Evolutionary conservation across 768 basidiomycete genomes (phyloP).

Genomic region (Lepiota subincarnata): DNA sequence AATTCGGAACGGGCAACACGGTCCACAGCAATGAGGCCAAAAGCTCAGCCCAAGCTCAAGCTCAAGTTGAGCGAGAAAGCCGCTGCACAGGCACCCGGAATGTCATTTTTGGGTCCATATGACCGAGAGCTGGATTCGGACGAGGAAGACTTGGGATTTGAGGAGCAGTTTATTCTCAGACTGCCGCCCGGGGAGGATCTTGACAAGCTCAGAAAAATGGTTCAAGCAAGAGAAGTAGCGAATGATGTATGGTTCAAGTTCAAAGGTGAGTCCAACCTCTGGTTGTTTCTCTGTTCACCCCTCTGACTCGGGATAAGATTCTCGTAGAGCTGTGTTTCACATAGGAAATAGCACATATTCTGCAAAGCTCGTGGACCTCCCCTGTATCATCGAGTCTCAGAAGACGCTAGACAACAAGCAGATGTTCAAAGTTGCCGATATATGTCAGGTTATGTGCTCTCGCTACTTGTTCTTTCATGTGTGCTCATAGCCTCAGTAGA

Average conservation of each 20-base stretch:
- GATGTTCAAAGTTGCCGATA: constrained; percentile 98
- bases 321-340: constrained; percentile 86
- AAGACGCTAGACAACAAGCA: constrained; percentile 96
- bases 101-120: constrained; percentile 86
- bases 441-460: constrained; percentile 72
- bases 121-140: constrained; percentile 95
- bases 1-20: constrained; percentile 53
- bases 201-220: constrained; percentile 77
- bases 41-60: constrained; percentile 74
- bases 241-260: constrained; percentile 98
- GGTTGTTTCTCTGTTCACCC: neutral
- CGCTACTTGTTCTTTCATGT: constrained; percentile 9
- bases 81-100: constrained; percentile 75
- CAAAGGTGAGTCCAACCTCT: constrained; percentile 59
- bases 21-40: constrained; percentile 44
- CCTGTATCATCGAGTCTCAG: constrained; percentile 90
- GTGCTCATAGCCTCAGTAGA: constrained; percentile 43
- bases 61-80: constrained; percentile 84
- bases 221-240: constrained; percentile 68
- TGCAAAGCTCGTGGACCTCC: constrained; percentile 93
- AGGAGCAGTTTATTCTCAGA: constrained; percentile 93
- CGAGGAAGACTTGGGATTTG: constrained; percentile 90
- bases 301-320: constrained; percentile 49
- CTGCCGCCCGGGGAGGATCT: constrained; percentile 84
- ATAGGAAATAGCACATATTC: constrained; percentile 76